Conservation (phyloP, 306 rosid species). For the Cicer cuneatum region DNA sequence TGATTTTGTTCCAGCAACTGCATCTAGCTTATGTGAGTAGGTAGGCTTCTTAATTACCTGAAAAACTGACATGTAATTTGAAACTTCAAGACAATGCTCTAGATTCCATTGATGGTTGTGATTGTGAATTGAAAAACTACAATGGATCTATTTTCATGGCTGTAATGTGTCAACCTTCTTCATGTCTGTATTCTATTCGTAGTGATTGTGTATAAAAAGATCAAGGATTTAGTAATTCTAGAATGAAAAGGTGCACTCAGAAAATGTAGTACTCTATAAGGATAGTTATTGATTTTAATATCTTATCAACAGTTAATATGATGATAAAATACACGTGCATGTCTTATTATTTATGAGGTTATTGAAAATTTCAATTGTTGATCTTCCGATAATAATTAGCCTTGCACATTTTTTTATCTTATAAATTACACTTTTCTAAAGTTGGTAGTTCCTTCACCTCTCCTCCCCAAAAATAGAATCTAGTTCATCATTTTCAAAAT, state of each 20-base stretch:
- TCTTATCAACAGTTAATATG: neutral
- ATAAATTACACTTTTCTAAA: no score
- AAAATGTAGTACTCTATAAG: neutral
- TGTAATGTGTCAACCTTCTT: neutral
- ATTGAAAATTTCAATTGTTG: no score
- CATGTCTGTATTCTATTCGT: neutral
- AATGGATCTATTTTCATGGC: conserved; percentile 23
- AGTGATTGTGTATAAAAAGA: neutral
- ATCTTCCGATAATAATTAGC: no score
- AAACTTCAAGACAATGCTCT: conserved; percentile 33
- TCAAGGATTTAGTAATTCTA: neutral
- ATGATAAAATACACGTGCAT: neutral
- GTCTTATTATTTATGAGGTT: no score
- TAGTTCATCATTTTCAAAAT: no score
- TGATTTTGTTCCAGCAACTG: conserved; percentile 39
- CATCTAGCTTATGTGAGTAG: conserved; percentile 43
- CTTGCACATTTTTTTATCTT: no score
- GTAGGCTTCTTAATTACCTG: conserved; percentile 17
- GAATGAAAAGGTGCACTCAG: neutral
- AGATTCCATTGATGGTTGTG: conserved; percentile 29
- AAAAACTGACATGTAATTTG: conserved; percentile 34
- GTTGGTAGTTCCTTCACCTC: no score
- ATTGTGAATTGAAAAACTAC: conserved; percentile 32
- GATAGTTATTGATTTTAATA: conserved; percentile 17
- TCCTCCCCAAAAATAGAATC: no score